Evolutionary conservation across 305 asterid species (phyloP).

Genomic region (Stenogyne calaminthoides): DNA sequence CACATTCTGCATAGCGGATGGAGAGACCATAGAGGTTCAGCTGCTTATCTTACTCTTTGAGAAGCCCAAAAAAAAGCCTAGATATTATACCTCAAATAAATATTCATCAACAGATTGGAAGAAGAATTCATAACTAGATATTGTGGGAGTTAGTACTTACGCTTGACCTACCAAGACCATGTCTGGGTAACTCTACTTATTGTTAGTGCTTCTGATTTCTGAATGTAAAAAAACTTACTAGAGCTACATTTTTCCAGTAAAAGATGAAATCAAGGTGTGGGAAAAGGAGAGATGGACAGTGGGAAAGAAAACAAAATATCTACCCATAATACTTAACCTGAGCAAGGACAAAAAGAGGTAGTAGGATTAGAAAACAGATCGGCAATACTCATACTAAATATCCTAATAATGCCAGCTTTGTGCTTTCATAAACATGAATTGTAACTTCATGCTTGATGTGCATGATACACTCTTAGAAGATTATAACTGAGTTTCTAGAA

Average conservation of each 20-base stretch:
- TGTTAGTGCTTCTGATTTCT: background rate
- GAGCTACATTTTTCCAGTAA: background rate
- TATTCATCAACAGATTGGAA: background rate
- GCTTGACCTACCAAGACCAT: background rate
- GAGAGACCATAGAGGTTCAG: background rate
- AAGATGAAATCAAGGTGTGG: background rate
- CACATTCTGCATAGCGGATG: background rate
- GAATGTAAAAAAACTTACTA: background rate
- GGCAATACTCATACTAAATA: background rate
- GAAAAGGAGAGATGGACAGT: background rate
- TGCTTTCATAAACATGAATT: background rate
- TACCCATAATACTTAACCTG: background rate
- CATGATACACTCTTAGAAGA: background rate
- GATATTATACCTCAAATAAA: background rate
- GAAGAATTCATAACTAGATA: background rate
- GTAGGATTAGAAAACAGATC: background rate
- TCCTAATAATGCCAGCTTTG: background rate
- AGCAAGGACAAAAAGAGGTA: background rate
- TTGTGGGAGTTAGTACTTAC: background rate
- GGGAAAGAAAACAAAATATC: background rate
- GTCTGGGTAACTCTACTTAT: background rate
- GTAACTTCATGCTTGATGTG: background rate
- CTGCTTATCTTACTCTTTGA: background rate
- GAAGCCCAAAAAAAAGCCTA: background rate
- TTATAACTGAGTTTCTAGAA: constrained; percentile 1